Base-by-base conservation (phyloP, 2,329 filamentous ascomycete genomes). In the Phaeosphaeria sp. region DNA sequence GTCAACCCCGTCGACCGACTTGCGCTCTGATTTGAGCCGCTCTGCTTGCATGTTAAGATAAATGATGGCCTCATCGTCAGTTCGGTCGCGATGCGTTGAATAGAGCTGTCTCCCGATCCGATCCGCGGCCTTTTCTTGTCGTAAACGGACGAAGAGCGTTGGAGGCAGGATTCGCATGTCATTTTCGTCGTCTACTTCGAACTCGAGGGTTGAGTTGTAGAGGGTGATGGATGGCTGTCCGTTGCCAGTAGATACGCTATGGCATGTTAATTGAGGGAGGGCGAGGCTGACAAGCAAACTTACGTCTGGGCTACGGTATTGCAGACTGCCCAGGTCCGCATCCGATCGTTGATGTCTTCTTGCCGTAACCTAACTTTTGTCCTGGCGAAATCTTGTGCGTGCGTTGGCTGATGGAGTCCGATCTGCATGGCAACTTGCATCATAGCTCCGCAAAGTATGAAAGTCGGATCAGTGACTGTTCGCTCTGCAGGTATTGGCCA, bases 371-470 rank as follows among this genome's bases (percentile, higher is more conserved):
- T 89, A 30, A 91, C 83, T 1, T 87, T 89, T 25, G 90, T 89
- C 50, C 90, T 82, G 1, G 90, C 92, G 74, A 94, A 95, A 74
- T 94, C 91, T 73, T 93, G 90, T 46, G 90, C 91, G 73, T 93
- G 89, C 54, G 89, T 92, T 13, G 91, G 91, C 48, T 91, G 86
- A 70, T 95, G 91, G 52, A 95, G 82, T 20, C 91, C 91, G 65
- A 93, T 92, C 64, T 92, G 90, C 64, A 92, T 93, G 9, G 91
- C 91, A 21, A 91, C 87, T 78, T 93, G 92, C 87, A 94, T 93
- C 90, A 94, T 92, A 60, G 92, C 87, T 52, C 91, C 91, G 65
- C 89, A 89, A 18, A 93, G 80, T 73, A 92, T 93, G 72, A 93
- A 92, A 1, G 91, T 94, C 2, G 90, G 90, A 66, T 95, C 91